Evolutionary conservation across 2,329 filamentous ascomycete species (phyloP), one percentile per base, ranked within the genome.

Genomic region (Elsinoe ampelina): DNA sequence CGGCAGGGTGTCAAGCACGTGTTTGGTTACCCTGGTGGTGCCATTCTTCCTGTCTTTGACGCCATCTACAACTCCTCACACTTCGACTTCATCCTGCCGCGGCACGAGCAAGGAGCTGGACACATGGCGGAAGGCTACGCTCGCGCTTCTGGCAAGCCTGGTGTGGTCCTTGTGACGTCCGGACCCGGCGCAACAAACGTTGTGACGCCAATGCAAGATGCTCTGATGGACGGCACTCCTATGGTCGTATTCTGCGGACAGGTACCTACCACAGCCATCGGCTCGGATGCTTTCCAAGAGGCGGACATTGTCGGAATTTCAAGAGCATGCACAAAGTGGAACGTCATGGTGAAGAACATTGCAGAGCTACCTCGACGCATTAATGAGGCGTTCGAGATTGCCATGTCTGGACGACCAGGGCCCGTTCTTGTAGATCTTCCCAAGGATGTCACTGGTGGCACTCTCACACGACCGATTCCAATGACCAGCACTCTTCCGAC

Each of bases 61-160:
- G 93, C 93, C 68, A 97, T 98, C 70, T 95, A 95, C 81, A 95
- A 96, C 77, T 97, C 92, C 58, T 84, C 87, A 77, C 87, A 96
- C 74, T 95, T 97, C 76, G 85, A 96, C 61, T 97, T 98, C 69
- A 84, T 97, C 71, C 83, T 97, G 7, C 93, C 93, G 30, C 84
- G 88, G 73, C 93, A 98, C 75, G 93, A 97, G 76, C 93, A 98
- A 75, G 93, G 93, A 63, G 93, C 93, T 58, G 93, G 93, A 62
- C 93, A 98, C 75, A 98, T 97, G 93, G 93, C 93, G 13, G 86
- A 97, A 74, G 93, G 93, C 55, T 97, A 97, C 71, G 93, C 93
- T 57, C 85, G 93, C 66, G 92, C 90, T 58, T 92, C 87, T 55
- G 93, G 93, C 65, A 91, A 90, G 75, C 90, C 91, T 58, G 93